These are phyloP conservation scores for Pythium sukuiense DNA, from an alignment of 352 stramenopile genomes.

Conservation along the genomic window DNA sequence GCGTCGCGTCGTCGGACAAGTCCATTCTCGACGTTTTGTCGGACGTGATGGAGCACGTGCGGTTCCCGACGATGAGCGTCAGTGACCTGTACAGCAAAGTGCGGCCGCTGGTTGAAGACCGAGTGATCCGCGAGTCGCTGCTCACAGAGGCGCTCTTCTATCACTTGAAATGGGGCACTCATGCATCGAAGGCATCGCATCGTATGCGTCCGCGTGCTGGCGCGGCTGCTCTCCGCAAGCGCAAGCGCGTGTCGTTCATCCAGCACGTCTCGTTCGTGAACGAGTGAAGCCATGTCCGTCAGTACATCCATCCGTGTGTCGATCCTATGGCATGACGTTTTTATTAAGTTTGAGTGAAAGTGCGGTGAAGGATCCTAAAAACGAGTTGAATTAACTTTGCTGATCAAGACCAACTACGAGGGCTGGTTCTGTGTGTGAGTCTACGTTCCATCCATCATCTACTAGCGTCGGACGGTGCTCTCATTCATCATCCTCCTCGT, in stretches of 20 bases:
- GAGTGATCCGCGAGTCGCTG: conserved; percentile 64
- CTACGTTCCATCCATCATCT: conserved; percentile 9
- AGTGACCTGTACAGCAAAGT: conserved; percentile 87
- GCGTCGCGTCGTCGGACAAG: conserved; percentile 43
- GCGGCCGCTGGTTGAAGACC: conserved; percentile 61
- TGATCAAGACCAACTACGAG: conserved; percentile 9
- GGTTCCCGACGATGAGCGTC: conserved; percentile 87
- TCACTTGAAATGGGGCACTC: conserved; percentile 82
- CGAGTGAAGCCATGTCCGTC: not conserved
- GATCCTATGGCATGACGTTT: not conserved
- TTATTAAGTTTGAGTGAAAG: not conserved
- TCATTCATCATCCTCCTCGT: conserved; percentile 33
- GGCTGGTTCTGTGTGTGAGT: conserved; percentile 28
- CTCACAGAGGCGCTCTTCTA: conserved; percentile 85
- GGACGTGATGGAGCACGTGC: conserved; percentile 82
- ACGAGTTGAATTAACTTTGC: conserved; percentile 17
- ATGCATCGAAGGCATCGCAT: conserved; percentile 55
- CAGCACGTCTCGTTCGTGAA: conserved; percentile 85
- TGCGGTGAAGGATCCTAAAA: conserved; percentile 1
- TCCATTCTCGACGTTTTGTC: conserved; percentile 54
- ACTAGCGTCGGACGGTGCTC: not conserved
- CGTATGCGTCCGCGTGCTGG: conserved; percentile 66
- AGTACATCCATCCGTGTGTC: not conserved
- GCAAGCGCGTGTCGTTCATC: conserved; percentile 87
- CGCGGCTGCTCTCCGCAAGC: conserved; percentile 66